Percentiles rank a stretch among this genome's conserved stretches.
These are phyloP conservation scores for Paulownia fortunei DNA, from an alignment of 257 asterid species.

Conservation along the genomic window DNA sequence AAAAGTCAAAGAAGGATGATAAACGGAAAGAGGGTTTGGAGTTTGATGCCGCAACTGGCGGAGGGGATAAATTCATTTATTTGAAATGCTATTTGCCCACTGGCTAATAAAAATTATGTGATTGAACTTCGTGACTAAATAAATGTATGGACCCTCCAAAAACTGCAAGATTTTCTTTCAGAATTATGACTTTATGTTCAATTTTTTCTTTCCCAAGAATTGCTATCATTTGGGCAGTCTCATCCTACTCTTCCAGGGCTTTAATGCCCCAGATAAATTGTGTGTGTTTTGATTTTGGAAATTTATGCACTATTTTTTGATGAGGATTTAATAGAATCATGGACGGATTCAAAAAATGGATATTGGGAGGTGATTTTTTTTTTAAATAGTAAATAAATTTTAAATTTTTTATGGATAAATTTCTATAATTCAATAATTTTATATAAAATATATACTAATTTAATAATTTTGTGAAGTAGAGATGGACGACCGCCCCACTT, in stretches of 20 bases:
- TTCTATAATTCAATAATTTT: no score
- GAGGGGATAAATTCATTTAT: not conserved
- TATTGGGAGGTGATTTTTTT: no score
- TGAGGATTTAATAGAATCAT: no score
- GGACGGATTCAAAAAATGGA: no score
- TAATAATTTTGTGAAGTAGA: no score
- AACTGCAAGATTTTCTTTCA: not conserved
- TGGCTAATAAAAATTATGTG: not conserved
- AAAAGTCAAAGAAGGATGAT: constrained; percentile 17
- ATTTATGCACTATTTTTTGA: no score
- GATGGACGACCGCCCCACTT: no score
- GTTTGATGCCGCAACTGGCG: not conserved
- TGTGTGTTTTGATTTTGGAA: not conserved
- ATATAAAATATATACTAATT: no score
- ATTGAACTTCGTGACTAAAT: not conserved
- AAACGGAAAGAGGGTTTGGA: not conserved
- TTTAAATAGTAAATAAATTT: no score
- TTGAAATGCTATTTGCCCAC: not conserved
- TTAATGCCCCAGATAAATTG: not conserved
- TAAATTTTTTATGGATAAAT: no score
- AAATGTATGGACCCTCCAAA: not conserved
- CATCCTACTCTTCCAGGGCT: not conserved
- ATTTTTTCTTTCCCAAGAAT: not conserved
- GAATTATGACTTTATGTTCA: not conserved
- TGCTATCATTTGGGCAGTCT: not conserved